Percentiles rank a stretch among this genome's conserved stretches.
Conservation (phyloP, 2,329 filamentous ascomycete genomes). For the Tolypocladium guangdongense region DNA sequence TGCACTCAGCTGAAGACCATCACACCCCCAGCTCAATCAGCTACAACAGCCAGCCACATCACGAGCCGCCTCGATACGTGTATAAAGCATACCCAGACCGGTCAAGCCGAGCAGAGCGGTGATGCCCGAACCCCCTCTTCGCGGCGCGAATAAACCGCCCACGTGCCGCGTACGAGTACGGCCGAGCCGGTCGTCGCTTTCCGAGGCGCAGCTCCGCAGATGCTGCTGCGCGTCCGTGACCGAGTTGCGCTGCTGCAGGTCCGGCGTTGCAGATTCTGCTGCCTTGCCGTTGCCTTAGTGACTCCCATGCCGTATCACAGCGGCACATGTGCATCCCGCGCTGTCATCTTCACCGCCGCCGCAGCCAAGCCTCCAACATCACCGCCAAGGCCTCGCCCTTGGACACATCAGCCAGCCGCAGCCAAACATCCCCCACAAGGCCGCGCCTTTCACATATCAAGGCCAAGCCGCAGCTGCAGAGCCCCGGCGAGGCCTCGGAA, state of each 20-base stretch:
- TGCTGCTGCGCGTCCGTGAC: background rate
- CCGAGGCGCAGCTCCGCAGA: no score
- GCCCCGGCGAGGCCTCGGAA: no score
- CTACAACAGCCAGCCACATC: background rate
- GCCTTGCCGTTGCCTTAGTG: background rate
- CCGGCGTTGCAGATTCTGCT: background rate
- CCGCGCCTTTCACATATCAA: background rate
- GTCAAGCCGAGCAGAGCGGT: background rate
- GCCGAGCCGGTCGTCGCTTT: background rate
- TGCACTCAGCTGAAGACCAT: background rate
- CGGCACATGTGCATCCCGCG: background rate
- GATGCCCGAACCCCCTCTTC: background rate
- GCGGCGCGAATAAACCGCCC: background rate
- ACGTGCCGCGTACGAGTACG: background rate
- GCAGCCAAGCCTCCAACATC: background rate
- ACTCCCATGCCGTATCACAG: background rate
- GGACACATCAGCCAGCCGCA: no score
- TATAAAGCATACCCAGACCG: background rate
- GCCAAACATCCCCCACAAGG: background rate
- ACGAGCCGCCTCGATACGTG: background rate
- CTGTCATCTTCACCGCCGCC: background rate
- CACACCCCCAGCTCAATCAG: background rate
- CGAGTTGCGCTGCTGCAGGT: background rate
- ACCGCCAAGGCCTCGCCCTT: background rate
- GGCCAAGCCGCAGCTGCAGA: background rate